Evolutionary conservation across 371 early-diverging fungal species (phyloP).

Genomic region (Mucor lusitanicus): DNA sequence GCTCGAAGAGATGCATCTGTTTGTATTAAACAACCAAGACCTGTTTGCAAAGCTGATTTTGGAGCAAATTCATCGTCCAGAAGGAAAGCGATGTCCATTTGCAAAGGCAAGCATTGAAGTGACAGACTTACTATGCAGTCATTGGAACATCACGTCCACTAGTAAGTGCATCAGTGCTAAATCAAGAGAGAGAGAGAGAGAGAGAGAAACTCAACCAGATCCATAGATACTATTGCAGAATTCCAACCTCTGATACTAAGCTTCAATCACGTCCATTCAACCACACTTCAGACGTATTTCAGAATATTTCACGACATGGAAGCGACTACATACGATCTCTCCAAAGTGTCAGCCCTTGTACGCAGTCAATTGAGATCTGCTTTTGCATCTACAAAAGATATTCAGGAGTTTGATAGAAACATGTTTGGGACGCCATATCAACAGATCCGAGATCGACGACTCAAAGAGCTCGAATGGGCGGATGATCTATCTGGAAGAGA

Average conservation of each 20-base stretch:
- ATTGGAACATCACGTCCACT: conserved; percentile 72
- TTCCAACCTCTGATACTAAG: conserved; percentile 68
- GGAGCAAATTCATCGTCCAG: conserved; percentile 63
- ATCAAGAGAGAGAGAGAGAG: neutral
- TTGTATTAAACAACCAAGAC: conserved; percentile 50
- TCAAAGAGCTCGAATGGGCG: conserved; percentile 72
- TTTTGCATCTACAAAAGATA: conserved; percentile 41
- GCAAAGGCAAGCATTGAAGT: conserved; percentile 70
- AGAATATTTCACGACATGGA: conserved; percentile 73
- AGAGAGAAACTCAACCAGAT: neutral
- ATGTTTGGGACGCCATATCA: conserved; percentile 70
- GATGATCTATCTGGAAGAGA: conserved; percentile 66
- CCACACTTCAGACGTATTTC: conserved; percentile 59
- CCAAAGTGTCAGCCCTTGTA: conserved; percentile 59
- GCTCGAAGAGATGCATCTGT: conserved; percentile 62
- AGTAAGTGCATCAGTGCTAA: conserved; percentile 24
- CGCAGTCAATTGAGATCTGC: conserved; percentile 55
- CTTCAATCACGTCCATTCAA: conserved; percentile 62
- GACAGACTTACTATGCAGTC: conserved; percentile 67
- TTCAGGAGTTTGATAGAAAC: conserved; percentile 58
- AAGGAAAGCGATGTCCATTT: conserved; percentile 66
- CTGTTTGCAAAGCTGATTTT: conserved; percentile 56
- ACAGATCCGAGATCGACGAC: conserved; percentile 64
- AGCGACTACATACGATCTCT: conserved; percentile 61
- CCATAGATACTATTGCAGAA: conserved; percentile 49